Evolutionary conservation across 352 stramenopile species (phyloP), one percentile per base, ranked within the genome.

Genomic region (Globisporangium lucens): DNA sequence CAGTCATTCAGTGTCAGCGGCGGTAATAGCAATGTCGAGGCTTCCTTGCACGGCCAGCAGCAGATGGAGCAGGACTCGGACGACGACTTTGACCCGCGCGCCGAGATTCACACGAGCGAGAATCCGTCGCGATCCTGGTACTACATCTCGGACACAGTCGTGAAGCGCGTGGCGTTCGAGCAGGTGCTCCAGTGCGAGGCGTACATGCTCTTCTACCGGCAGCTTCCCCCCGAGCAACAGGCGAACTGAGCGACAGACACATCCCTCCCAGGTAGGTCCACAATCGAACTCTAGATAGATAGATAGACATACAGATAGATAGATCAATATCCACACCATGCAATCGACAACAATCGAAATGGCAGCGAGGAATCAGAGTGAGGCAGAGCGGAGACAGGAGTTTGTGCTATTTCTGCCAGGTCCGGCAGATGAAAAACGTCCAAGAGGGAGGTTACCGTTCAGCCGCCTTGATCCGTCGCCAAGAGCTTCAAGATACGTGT

Each of bases 201-300:
- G 13, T 93, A 93, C 63, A 91, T 93, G 80, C 71, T 93, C 4
- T 91, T 91, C 57, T 93, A 93, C 67, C 76, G 81, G 15, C 79
- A 75, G 61, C 55, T 73, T 43, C 56, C 56, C 4, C 62, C 66
- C 1, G 52, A 49, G 41, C 41, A 49, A 15, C 41, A 57, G 24
- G 47, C 17, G 9, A 65, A 29, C 33, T 62, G 41, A 49, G 0
- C 38, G 3, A 20, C 12, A 12, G 38, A 17, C 36, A 43, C 8
- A 13, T 46, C 38, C 10, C 38, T 36, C 36, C 36, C 36, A 33
- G 49, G 49, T 56, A 30, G n/a, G 49, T 56, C 36, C 2, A 49
- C 15, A 49, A 49, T 3, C 41, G 12, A 49, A 49, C 41, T 49
- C 15, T 49, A 49, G 41, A 49, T 17, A 58, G 24, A 46, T 33